Evolutionary conservation across 306 rosid species (phyloP), one percentile per base, ranked within the genome.

Genomic region (Biancaea sappan): DNA sequence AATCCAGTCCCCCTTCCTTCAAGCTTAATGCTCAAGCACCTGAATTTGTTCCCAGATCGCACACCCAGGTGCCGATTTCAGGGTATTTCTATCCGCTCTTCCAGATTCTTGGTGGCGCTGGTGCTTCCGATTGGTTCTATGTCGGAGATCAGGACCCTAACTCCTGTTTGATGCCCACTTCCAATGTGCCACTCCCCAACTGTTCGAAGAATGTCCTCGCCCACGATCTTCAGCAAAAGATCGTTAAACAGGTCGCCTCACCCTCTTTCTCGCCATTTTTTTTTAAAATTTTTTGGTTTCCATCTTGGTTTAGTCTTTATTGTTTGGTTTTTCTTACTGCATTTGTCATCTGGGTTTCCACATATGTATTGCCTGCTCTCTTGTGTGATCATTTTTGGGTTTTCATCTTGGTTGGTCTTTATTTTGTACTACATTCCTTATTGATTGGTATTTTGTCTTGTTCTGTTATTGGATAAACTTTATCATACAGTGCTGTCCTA

Each of bases 1-100:
- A n/a, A n/a, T n/a, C 62, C 1, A 46, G 72, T 58, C 54, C 74
- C 0, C 54, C 86, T 26, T 94, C 86, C 31, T 94, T 92, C 93
- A 92, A 80, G 71, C 92, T 94, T 81, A 94, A 94, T 79, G 96
- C 90, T 1, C 95, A 90, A 76, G 97, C 99, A 8, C 96, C 97
- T 40, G 99, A 92, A 71, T 94, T 94, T n/a, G 92, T 94, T 5
- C 99, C 99, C 12, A 84, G 92, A 77, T 75, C 97, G 19, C 94
- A 86, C 7, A 7, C 93, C 40, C 96, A 90, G 73, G 34, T 87
- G 73, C 95, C 96, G 0, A 40, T 92, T 51, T 86, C 97, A 0
- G 89, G 95, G 56, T 94, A 90, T 83, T 84, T 78, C 78, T 88
- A 92, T 24, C 97, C 99, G 0, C 90, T 88, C 60, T 84, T 88